Evolutionary conservation across 2,329 filamentous ascomycete genomes (phyloP), one percentile per base, ranked within the genome.

Genomic region (Diaporthe ilicicola): DNA sequence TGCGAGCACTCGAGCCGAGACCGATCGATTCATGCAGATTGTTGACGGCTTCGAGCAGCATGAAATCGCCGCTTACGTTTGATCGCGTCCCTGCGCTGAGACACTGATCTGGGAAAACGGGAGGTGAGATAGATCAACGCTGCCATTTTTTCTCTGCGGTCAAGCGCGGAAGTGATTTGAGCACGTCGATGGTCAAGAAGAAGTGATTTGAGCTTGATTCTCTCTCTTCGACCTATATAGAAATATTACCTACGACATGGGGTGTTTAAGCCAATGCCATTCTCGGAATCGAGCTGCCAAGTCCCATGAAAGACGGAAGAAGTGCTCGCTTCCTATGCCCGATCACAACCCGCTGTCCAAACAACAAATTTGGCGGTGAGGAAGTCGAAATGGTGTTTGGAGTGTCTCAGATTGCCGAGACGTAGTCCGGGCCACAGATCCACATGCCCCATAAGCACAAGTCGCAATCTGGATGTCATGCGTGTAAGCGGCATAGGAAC

Each of bases 331-430:
- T 37, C 59, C 13, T 50, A 29, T 22, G 19, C 13, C 2, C 4
- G 29, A 27, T 37, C n/a, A 34, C 9, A n/a, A 29, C 13, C 48
- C 19, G 8, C 3, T 50, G 44, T 42, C n/a, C 13, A 37, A 44
- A 64, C 42, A 44, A 50, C n/a, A 37, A 50, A 42, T 61, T 39
- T 42, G 37, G 53, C 67, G 53, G 53, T 65, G 67, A 56, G 10
- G 24, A 13, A 12, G 53, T 70, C 19, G 32, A 39, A 56, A 51
- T 59, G 29, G 50, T 34, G 34, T 22, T 44, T 42, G 17, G 19
- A 27, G 22, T 59, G 71, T 73, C 66, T 73, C 51, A 73, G 64
- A 73, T 73, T 73, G 64, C 71, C 71, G 71, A 73, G 69, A 70
- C 59, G 65, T 55, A 34, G 37, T 42, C 51, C 17, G 39, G 54